Conservation (phyloP, 2,329 filamentous ascomycete species). For the Curvularia sp. region DNA sequence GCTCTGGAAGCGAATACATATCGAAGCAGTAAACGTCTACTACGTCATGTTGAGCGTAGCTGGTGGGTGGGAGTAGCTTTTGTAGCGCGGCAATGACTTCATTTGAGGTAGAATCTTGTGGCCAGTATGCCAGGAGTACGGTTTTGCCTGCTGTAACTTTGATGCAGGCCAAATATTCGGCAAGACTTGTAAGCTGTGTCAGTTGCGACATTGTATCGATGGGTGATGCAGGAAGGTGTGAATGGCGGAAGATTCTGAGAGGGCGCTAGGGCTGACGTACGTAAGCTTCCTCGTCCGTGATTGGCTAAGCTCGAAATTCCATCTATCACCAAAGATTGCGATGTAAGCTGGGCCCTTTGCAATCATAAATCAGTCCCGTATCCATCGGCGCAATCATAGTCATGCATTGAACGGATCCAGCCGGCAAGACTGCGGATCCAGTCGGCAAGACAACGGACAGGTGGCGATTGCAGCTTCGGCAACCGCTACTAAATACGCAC, state of each 20-base stretch:
- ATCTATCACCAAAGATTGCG: not conserved
- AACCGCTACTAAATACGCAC: not conserved
- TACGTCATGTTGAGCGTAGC: conserved; percentile 21
- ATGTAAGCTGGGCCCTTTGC: not conserved
- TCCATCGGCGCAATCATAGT: not conserved
- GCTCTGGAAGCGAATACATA: conserved; percentile 33
- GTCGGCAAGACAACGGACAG: not conserved
- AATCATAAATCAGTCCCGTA: not conserved
- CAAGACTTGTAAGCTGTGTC: conserved; percentile 24
- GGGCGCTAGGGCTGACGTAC: not conserved
- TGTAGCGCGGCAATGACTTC: conserved; percentile 23
- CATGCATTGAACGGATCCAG: not conserved
- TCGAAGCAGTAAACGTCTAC: conserved; percentile 35
- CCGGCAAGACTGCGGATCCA: not conserved
- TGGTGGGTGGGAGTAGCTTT: conserved; percentile 24
- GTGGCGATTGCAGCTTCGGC: not conserved
- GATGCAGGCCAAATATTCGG: conserved; percentile 28
- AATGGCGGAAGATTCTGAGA: not conserved
- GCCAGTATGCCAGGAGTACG: conserved; percentile 33
- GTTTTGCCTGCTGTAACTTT: conserved; percentile 29
- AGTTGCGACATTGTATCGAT: conserved; percentile 18
- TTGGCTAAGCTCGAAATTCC: not conserved
- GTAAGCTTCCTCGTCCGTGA: not conserved
- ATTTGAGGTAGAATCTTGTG: conserved; percentile 29
- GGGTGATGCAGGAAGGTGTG: conserved; percentile 1